These are phyloP conservation scores for Tuber brumale DNA, from an alignment of 495 filamentous ascomycete genomes.

Conservation along the genomic window DNA sequence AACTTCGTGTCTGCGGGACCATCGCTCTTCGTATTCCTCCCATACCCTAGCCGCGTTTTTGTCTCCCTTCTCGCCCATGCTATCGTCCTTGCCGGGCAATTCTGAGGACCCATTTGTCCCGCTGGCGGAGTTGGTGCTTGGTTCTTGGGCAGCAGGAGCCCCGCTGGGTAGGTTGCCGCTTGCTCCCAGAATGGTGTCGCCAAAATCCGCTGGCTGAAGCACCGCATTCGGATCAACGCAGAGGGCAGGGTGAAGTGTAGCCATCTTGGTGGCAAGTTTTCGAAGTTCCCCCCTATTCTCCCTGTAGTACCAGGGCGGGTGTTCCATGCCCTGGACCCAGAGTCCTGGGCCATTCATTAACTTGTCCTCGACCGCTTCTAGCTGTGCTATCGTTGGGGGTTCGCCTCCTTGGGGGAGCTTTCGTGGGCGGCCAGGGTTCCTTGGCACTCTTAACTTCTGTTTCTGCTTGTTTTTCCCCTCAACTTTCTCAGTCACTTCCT, in stretches of 20 bases:
- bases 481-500: not conserved
- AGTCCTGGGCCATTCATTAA: not conserved
- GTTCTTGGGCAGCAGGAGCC: too few species aligned
- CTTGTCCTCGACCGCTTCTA: not conserved
- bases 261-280: not conserved
- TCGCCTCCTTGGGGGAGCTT: not conserved
- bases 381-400: not conserved
- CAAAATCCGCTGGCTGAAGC: not conserved
- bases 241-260: not conserved
- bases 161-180: too few species aligned
- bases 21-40: slow-evolving; percentile 9
- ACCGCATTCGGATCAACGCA: not conserved
- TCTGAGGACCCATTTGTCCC: too few species aligned
- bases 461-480: not conserved
- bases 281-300: not conserved
- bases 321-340: slow-evolving; percentile 20
- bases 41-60: not conserved
- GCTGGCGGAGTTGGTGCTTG: too few species aligned
- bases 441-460: not conserved
- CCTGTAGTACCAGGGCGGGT: slow-evolving; percentile 23
- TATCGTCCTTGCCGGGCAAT: too few species aligned
- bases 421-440: not conserved
- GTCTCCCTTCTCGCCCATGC: not conserved
- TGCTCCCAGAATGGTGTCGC: not conserved
- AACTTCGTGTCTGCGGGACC: not conserved